Evolutionary conservation across 371 early-diverging fungal species (phyloP).

Genomic region (Actinomortierella wolfii): DNA sequence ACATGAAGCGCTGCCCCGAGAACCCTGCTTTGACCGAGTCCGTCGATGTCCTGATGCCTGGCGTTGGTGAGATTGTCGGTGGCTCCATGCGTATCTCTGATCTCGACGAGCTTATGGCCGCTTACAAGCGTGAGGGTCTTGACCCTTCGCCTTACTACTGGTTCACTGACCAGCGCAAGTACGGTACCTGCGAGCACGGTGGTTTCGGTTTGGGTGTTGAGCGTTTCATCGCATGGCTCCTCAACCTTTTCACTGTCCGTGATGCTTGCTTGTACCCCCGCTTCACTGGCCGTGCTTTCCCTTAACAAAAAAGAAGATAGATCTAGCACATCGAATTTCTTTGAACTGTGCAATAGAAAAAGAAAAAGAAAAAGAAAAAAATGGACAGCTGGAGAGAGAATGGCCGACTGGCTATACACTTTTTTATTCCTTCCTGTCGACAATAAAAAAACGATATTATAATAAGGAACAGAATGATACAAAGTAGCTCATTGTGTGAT

Average conservation of each 20-base stretch:
- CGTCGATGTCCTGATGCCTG: slow-evolving; percentile 99
- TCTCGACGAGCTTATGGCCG: slow-evolving; percentile 90
- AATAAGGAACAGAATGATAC: too few relatives aligned
- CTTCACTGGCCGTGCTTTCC: slow-evolving; percentile 49
- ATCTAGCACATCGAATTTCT: too few relatives aligned
- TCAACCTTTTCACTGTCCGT: slow-evolving; percentile 93
- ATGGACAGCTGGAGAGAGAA: too few relatives aligned
- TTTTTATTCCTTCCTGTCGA: too few relatives aligned
- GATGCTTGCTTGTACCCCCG: slow-evolving; percentile 95
- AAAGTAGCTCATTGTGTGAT: too few relatives aligned
- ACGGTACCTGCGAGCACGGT: slow-evolving; percentile 98
- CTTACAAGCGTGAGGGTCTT: slow-evolving; percentile 96
- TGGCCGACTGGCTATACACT: too few relatives aligned
- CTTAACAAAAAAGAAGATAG: slow-evolving; percentile 12
- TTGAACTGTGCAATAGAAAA: too few relatives aligned
- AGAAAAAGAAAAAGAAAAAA: too few relatives aligned
- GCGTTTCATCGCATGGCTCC: slow-evolving; percentile 97
- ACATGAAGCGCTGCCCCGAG: slow-evolving; percentile 94
- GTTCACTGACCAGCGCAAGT: slow-evolving; percentile 99
- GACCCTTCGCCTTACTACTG: slow-evolving; percentile 98
- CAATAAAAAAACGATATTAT: too few relatives aligned
- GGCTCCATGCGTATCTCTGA: slow-evolving; percentile 99
- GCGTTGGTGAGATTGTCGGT: slow-evolving; percentile 99
- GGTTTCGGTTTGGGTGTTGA: slow-evolving; percentile 99
- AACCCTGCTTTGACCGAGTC: slow-evolving; percentile 93